Percentiles rank a stretch among this genome's conserved stretches.
These are phyloP conservation scores for Rhizopogon vulgaris DNA, from an alignment of 768 basidiomycete species.

Conservation along the genomic window DNA sequence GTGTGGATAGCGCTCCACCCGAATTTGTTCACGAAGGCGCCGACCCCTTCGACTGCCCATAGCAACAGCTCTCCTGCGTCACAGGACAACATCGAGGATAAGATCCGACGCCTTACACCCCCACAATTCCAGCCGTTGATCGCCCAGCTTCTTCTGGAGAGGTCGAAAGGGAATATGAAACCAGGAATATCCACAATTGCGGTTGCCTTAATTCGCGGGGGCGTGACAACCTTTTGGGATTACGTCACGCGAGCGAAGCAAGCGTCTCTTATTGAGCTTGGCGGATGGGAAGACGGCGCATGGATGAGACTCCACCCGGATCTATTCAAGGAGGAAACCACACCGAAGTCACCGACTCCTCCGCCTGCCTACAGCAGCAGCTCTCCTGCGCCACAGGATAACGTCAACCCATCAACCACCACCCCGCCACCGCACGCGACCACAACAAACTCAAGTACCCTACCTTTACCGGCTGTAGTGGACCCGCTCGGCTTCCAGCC, in stretches of 20 bases:
- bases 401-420: not conserved
- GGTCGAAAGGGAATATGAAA: slow-evolving; percentile 22
- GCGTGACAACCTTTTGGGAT: slow-evolving; percentile 20
- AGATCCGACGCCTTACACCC: slow-evolving; percentile 10
- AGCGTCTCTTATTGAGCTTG: slow-evolving; percentile 21
- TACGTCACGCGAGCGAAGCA: slow-evolving; percentile 21
- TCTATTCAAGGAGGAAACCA: slow-evolving; percentile 10
- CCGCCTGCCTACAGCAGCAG: not conserved
- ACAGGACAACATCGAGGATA: slow-evolving; percentile 3
- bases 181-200: slow-evolving; percentile 37
- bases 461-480: not conserved
- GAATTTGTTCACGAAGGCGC: slow-evolving; percentile 12
- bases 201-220: slow-evolving; percentile 23
- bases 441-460: not conserved
- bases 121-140: slow-evolving; percentile 26
- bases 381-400: not conserved
- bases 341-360: not conserved
- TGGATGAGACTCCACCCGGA: slow-evolving; percentile 24
- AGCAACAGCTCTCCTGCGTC: not conserved
- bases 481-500: slow-evolving; percentile 13
- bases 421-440: not conserved
- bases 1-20: slow-evolving; percentile 25
- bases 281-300: slow-evolving; percentile 12
- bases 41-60: not conserved
- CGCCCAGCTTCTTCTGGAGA: slow-evolving; percentile 15